Evolutionary conservation across 306 rosid genomes (phyloP), one percentile per base, ranked within the genome.

Genomic region (Fagus sylvatica): DNA sequence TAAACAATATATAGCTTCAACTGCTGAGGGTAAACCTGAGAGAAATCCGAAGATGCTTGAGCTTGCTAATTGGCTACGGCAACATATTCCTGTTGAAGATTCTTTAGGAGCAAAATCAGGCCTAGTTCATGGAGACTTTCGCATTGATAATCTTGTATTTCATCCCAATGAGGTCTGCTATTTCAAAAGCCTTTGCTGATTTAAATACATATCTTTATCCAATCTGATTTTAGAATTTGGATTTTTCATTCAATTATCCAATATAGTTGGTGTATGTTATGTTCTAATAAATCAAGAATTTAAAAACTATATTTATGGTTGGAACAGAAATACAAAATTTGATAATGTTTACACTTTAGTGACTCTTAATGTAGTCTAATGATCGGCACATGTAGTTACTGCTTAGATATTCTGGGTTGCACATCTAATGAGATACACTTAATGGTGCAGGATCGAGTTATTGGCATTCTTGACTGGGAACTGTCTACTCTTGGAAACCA

Each of bases 401-500:
- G 69, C 74, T 79, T 81, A 39, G 46, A 71, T 59, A n/a, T 41
- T 67, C 80, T 69, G 66, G 59, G 72, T 73, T 59, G 66, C 80
- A 53, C 60, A 80, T 77, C 73, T 84, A 53, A 78, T 32, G 37
- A 76, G n/a, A 49, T 75, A 13, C 76, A 72, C 12, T 74, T 78
- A 70, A 67, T 74, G 37, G 36, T 88, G 96, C 96, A 95, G 99
- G 98, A 95, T 84, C 89, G 93, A 71, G 99, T 95, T 57, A 89
- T 95, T 49, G 98, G 99, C 60, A 79, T 93, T 85, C 96, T 95
- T 72, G 99, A 95, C 81, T 95, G 99, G 99, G 99, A 95, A 85
- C 78, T 95, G 73, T 95, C 99, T 74, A 93, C 98, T 60, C 87
- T 95, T 71, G 98, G 99, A 51, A 95, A 93, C 88, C 99, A 95